Conservation (phyloP, 2,329 filamentous ascomycete species). For the Volutella citrinella region DNA sequence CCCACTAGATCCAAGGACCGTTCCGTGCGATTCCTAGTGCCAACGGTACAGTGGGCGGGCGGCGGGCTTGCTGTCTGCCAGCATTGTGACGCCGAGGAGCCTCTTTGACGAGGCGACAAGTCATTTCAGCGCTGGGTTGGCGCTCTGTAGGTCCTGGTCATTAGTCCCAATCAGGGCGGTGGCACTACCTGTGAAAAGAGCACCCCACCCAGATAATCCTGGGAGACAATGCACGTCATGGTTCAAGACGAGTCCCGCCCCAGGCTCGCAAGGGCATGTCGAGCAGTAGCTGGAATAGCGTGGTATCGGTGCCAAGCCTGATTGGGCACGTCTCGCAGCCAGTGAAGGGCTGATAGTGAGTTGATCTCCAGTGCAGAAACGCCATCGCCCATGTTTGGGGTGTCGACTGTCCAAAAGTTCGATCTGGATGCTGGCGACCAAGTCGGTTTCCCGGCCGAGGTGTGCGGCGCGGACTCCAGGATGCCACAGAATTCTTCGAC, state of each 20-base stretch:
- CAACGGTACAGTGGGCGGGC: too few relatives aligned
- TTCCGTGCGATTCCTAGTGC: slow-evolving; percentile 16
- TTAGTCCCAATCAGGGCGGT: slow-evolving; percentile 19
- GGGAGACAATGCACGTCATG: slow-evolving; percentile 26
- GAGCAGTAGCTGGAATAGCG: slow-evolving; percentile 21
- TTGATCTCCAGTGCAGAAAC: slow-evolving; percentile 19
- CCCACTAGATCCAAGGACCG: slow-evolving; percentile 12
- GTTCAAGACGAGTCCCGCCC: slow-evolving; percentile 24
- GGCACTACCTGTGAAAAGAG: slow-evolving; percentile 17
- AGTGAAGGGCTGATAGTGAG: slow-evolving; percentile 12
- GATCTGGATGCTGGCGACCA: too few relatives aligned
- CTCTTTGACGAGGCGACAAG: slow-evolving; percentile 17
- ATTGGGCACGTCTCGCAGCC: slow-evolving; percentile 14
- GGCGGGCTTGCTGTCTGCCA: slow-evolving; percentile 3
- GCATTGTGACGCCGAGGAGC: slow-evolving; percentile 9
- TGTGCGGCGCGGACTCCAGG: too few relatives aligned
- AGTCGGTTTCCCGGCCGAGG: too few relatives aligned
- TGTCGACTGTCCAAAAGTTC: too few relatives aligned
- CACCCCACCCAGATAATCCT: slow-evolving; percentile 14
- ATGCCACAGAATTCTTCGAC: too few relatives aligned
- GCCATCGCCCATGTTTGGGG: too few relatives aligned
- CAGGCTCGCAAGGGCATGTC: slow-evolving; percentile 22
- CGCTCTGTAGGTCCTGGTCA: slow-evolving; percentile 8
- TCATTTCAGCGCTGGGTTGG: slow-evolving; percentile 17
- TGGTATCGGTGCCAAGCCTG: slow-evolving; percentile 14